Conservation (phyloP, 192 early-diverging fungal species). For the Paraglomus brasilianum region DNA sequence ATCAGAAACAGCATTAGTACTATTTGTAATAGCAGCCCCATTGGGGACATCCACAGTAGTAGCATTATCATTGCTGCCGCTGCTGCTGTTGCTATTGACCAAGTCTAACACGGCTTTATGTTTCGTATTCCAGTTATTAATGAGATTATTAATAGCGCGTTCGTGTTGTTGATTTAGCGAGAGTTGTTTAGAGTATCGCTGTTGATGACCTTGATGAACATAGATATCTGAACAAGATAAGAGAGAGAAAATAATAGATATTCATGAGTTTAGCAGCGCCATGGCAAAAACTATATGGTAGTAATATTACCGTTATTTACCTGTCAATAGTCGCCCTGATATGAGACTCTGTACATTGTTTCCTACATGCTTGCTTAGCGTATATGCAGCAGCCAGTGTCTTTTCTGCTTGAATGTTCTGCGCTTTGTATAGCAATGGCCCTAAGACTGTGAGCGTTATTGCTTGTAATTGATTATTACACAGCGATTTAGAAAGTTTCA, state of each 20-base stretch:
- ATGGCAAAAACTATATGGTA: background rate
- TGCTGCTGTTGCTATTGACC: background rate
- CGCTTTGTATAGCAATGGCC: conserved; percentile 38
- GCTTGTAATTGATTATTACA: conserved; percentile 43
- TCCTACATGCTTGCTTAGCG: conserved; percentile 5
- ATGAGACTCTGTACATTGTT: conserved; percentile 15
- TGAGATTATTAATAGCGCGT: background rate
- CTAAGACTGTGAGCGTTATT: conserved; percentile 39
- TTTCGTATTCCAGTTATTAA: conserved; percentile 20
- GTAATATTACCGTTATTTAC: background rate
- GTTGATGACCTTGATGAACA: conserved; percentile 3
- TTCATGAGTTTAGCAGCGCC: background rate
- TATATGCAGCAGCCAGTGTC: conserved; percentile 39
- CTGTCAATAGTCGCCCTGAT: conserved; percentile 23
- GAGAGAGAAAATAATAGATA: background rate
- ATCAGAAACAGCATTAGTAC: no score
- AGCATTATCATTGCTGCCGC: background rate
- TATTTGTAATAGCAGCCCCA: no score
- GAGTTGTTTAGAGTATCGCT: conserved; percentile 8
- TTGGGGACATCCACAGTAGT: no score
- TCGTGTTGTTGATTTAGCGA: conserved; percentile 24
- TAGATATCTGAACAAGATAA: conserved; percentile 15
- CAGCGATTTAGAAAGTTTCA: conserved; percentile 36
- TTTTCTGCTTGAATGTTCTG: conserved; percentile 51
- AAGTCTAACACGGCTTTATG: conserved; percentile 4